Base-by-base conservation (phyloP, 2,329 filamentous ascomycete species). In the Xylariales sp. region DNA sequence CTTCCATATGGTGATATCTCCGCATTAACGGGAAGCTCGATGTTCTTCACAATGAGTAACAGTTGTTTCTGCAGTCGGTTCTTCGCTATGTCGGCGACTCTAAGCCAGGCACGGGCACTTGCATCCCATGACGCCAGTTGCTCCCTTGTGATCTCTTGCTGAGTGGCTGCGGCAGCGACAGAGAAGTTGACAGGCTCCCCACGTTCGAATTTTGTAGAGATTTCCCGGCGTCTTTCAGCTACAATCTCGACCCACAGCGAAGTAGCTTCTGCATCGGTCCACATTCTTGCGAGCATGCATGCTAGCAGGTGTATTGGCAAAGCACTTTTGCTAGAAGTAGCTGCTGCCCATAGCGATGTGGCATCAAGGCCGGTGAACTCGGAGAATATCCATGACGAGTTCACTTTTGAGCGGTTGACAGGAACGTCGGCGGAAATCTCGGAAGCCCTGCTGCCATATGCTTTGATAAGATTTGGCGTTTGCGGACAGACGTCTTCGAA, bases 251-350 rank as follows among this genome's bases (percentile, higher is more conserved):
- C 48, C 63, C 63, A 66, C 1, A 65, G 46, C 1, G 61, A 52
- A 2, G 46, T 57, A 2, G 62, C 59, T 45, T 62, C 54, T 1
- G 44, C 11, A 4, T 21, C 19, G 3, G 19, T 40, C 46, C 52
- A 66, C 1, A 62, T 54, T 0, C 60, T 46, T 2, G 62, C 63
- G 4, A 68, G 45, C 47, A 66, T 59, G 42, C 62, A 65, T 3
- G 56, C 60, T 1, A 66, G 45, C 3, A 62, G 40, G 25, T 61
- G 57, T 2, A 55, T 43, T 0, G 44, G 27, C 14, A 63, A 46
- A 5, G 59, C 51, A 2, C 32, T 34, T 3, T 29, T 36, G 7
- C 54, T 50, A 11, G 59, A 61, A 2, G 59, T 62, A 4, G 56
- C 58, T 1, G 57, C 57, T 1, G 59, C 58, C 56, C 58, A 63